These are phyloP conservation scores for Flaveria trinervia DNA, from an alignment of 129 eudicot species.

Conservation along the genomic window DNA sequence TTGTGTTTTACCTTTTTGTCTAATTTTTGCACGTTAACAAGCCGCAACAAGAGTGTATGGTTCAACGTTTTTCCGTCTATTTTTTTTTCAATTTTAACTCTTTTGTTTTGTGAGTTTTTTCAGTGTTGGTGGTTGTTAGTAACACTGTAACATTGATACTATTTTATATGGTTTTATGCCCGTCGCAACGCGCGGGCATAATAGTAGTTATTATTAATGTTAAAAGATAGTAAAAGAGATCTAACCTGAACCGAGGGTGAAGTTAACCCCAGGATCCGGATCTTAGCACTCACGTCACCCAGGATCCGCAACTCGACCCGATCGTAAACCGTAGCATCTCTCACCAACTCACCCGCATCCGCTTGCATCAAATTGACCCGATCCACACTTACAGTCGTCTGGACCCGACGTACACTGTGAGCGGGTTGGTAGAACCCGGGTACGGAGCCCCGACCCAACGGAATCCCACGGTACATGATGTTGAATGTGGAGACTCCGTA, in stretches of 20 bases:
- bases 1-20: too few relatives aligned
- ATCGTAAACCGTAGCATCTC: constrained; percentile 69
- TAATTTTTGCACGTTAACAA: too few relatives aligned
- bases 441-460: constrained; percentile 71
- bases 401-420: constrained; percentile 59
- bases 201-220: too few relatives aligned
- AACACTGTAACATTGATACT: too few relatives aligned
- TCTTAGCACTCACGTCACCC: constrained; percentile 90
- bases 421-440: constrained; percentile 79
- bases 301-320: constrained; percentile 82
- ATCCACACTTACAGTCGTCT: constrained; percentile 64
- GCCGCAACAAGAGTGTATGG: too few relatives aligned
- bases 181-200: too few relatives aligned
- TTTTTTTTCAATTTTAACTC: too few relatives aligned
- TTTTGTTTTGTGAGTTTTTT: too few relatives aligned
- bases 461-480: constrained; percentile 82
- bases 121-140: too few relatives aligned
- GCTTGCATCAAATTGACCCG: constrained; percentile 66
- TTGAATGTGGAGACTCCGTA: constrained; percentile 75
- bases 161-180: too few relatives aligned
- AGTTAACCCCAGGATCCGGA: constrained; percentile 70
- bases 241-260: constrained; percentile 92
- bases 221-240: too few relatives aligned
- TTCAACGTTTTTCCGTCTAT: too few relatives aligned
- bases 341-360: constrained; percentile 69